Evolutionary conservation across 345 rosid species (phyloP).

Genomic region (Brassica nigra): DNA sequence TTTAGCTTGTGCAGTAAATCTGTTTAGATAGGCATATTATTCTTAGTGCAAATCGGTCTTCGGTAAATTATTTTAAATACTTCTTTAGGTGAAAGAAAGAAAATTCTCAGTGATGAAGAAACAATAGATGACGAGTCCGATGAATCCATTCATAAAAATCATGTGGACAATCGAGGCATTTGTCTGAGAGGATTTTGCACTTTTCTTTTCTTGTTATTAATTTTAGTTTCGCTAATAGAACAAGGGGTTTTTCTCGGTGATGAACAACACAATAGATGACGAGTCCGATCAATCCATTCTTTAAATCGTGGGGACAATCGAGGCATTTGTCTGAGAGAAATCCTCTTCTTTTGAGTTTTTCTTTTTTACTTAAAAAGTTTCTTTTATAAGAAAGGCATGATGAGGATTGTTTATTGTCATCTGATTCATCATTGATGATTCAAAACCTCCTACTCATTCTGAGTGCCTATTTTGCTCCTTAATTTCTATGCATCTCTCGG

Average conservation of each 20-base stretch:
- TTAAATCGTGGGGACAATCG: conserved; percentile 62
- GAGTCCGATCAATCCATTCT: conserved; percentile 70
- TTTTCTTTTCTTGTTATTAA: background rate
- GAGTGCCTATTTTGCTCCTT: conserved; percentile 37
- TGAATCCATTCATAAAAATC: conserved; percentile 52
- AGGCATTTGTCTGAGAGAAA: conserved; percentile 80
- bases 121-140: conserved; percentile 69
- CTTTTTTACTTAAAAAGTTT: too few relatives aligned
- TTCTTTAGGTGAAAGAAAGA: background rate
- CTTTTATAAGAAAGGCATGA: conserved; percentile 13
- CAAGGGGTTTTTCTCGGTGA: conserved; percentile 46
- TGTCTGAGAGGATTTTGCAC: conserved; percentile 54
- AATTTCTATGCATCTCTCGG: background rate
- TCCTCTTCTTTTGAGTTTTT: background rate
- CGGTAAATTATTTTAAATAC: background rate
- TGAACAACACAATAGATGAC: conserved; percentile 58
- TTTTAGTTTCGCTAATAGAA: background rate
- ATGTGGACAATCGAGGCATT: conserved; percentile 74
- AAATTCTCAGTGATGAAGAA: conserved; percentile 55
- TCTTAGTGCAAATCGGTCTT: background rate
- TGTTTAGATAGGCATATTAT: background rate
- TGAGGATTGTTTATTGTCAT: conserved; percentile 48
- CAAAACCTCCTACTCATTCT: conserved; percentile 63
- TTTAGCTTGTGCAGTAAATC: background rate
- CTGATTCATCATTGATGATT: conserved; percentile 39